Conservation (phyloP, 345 rosid species). For the Balakata baccata region DNA sequence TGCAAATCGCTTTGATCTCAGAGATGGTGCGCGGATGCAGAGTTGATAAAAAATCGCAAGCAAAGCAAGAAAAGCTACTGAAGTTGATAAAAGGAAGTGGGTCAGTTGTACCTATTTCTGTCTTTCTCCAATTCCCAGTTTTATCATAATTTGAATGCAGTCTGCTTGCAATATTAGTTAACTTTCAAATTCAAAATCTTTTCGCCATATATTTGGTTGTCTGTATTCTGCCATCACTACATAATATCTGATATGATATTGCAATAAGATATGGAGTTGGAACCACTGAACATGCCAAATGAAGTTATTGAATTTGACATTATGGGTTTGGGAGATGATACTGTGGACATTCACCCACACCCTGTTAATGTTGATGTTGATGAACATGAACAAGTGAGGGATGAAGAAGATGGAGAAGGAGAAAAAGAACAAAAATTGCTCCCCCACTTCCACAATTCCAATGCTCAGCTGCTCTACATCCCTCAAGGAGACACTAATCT, state of each 20-base stretch:
- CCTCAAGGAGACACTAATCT: conserved; percentile 43
- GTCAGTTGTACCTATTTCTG: background rate
- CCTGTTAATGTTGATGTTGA: conserved; percentile 7
- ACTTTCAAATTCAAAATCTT: background rate
- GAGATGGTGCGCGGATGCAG: background rate
- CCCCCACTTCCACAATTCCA: conserved; percentile 1
- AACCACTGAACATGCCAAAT: conserved; percentile 28
- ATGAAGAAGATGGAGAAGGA: background rate
- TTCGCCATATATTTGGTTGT: background rate
- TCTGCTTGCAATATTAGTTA: background rate
- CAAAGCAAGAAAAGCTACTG: background rate
- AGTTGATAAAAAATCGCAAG: too few relatives aligned
- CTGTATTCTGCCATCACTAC: background rate
- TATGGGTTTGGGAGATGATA: conserved; percentile 41
- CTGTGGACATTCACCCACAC: conserved; percentile 30
- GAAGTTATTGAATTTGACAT: conserved; percentile 46
- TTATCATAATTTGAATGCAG: background rate
- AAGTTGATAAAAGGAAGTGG: background rate
- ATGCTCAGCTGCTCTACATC: conserved; percentile 21
- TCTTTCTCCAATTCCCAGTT: background rate
- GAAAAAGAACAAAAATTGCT: background rate
- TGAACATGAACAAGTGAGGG: background rate
- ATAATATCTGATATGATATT: background rate
- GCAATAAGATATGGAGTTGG: conserved; percentile 5
- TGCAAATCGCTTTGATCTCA: background rate